Evolutionary conservation across 192 early-diverging fungal genomes (phyloP), one percentile per base, ranked within the genome.

Genomic region (Cetraspora pellucida): DNA sequence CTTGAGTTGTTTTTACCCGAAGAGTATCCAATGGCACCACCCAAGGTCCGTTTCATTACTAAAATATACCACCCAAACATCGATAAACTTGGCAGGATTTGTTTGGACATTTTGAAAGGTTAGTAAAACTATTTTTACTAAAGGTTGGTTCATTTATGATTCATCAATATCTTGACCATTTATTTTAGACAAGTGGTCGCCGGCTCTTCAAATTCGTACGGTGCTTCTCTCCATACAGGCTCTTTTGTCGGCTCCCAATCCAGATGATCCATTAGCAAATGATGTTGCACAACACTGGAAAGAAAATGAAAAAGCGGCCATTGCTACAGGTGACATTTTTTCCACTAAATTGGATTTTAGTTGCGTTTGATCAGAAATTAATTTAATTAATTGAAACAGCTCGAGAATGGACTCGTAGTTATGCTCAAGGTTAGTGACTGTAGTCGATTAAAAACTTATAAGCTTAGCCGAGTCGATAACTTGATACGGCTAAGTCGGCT

Each of bases 201-300:
- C 97, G 8, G 97, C 97, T 8, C 87, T 98, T 61, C 97, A 99
- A 81, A 97, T 99, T 77, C 95, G 97, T 67, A 99, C 97, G 1
- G 97, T 99, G 25, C 87, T 99, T 63, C 90, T 99, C 23, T 99
- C 97, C 10, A 93, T 99, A 80, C 97, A 99, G 78, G 97, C 96
- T 9, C 84, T 99, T 60, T 85, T 99, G 49, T 98, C 96, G 10
- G 96, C 95, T 11, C 97, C 97, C 58, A 99, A 99, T 79, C 97
- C 97, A 28, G 97, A 99, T 79, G 97, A 99, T 82, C 97, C 97
- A 16, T 86, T 99, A 25, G 96, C 95, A 57, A 99, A 99, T 82
- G 96, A 99, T 79, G 96, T 99, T 77, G 97, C 97, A 19, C 95
- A 98, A 81, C 95, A 97, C 80, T 99, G 97, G 97, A 99, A 99